Base-by-base conservation (phyloP, 495 filamentous ascomycete species). In the Chaetomium tenue region DNA sequence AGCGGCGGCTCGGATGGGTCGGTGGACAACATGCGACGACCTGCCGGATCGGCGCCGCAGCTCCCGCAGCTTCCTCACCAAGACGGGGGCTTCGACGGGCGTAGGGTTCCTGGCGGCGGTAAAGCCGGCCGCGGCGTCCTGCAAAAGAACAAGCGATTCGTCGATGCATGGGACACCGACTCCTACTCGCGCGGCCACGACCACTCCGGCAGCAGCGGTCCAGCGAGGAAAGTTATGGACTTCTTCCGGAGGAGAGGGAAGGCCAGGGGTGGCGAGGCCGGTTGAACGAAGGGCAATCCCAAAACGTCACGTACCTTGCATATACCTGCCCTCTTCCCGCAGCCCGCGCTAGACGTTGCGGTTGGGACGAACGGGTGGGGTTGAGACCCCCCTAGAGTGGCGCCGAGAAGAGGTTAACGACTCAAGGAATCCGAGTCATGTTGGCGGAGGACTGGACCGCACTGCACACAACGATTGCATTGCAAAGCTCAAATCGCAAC, bases 151-250 rank as follows among this genome's bases (percentile, higher is more conserved):
- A 86, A 90, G 68, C 92, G 91, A 63, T 96, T 98, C 68, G 87
- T 83, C 3, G 91, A 97, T 67, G 91, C 91, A n/a, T 96, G 93
- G 70, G 92, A 97, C 68, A 85, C 87, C 57, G 87, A 88, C 62
- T 81, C 85, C 56, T 83, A 87, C 61, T 77, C 78, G 44, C 75
- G 87, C 9, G 83, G 88, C 16, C 76, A 75, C 52, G 79, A 84
- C 60, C 87, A 92, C 73, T 87, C 86, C 5, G 94, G 93, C 37
- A 94, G 89, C 70, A 90, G 86, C 61, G 91, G 91, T 40, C 89
- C 91, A 18, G 91, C 93, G 20, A 87, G 91, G 68, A 88, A 90
- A 70, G 94, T 98, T 54, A 98, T 98, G 94, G 94, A 97, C 76
- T 94, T 97, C 76, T 98, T 98, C 80, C 84, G 94, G 70, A 81